phyloP scores from a whole-genome alignment of 148 eudicot genomes.

The Talinum fruticosum region DNA sequence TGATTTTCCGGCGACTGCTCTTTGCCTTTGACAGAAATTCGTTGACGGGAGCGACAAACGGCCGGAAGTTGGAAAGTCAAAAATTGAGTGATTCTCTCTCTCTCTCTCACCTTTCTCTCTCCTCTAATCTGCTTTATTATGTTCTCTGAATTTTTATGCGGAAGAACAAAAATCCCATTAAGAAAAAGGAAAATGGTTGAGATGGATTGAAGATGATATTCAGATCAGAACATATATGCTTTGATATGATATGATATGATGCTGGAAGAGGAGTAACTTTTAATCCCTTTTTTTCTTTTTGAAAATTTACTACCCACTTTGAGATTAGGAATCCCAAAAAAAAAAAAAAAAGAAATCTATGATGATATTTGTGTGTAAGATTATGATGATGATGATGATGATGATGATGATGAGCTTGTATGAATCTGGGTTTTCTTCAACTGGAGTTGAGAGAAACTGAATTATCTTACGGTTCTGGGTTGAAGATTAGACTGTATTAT shows the following conservation, averaged over 20 bases:
- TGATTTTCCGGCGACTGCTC: conserved; percentile 34
- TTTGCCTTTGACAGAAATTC: conserved; percentile 45
- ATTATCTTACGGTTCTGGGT: background rate
- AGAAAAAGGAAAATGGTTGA: background rate
- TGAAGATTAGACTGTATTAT: conserved; percentile 12
- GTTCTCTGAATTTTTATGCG: conserved; percentile 26
- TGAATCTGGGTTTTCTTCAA: conserved; percentile 12
- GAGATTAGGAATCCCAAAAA: background rate
- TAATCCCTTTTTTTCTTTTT: conserved; percentile 7
- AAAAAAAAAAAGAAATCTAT: background rate
- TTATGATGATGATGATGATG: background rate
- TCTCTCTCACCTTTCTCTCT: conserved; percentile 1
- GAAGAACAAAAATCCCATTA: conserved; percentile 16
- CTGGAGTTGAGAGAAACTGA: background rate
- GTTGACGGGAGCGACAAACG: no score
- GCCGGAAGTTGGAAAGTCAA: background rate
- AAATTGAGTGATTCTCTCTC: conserved; percentile 12
- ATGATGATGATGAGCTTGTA: background rate
- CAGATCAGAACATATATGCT: background rate
- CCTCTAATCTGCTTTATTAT: background rate
- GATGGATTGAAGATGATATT: background rate
- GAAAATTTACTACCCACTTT: conserved; percentile 3
- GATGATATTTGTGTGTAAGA: background rate
- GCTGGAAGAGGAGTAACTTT: background rate
- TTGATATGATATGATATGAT: background rate